Evolutionary conservation across 768 basidiomycete species (phyloP).

Genomic region (Inosperma sp.): DNA sequence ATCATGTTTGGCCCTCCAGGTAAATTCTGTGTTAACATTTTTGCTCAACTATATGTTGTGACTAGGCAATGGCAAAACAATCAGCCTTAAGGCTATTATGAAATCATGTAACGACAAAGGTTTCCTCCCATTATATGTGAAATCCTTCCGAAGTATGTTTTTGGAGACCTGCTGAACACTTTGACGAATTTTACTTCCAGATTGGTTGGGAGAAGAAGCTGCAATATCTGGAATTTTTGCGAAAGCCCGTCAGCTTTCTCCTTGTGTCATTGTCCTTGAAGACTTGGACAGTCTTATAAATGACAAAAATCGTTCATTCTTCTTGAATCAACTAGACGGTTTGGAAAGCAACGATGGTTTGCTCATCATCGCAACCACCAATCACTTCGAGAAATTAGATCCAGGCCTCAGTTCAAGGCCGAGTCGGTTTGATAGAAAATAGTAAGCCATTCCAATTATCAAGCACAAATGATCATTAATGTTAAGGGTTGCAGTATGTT

Average conservation of each 20-base stretch:
- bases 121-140: slow-evolving; percentile 73
- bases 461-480: neutral
- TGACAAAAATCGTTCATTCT: slow-evolving; percentile 75
- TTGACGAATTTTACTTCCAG: slow-evolving; percentile 28
- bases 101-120: slow-evolving; percentile 60
- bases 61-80: slow-evolving; percentile 78
- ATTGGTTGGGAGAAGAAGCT: slow-evolving; percentile 56
- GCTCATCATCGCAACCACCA: slow-evolving; percentile 75
- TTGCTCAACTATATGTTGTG: neutral
- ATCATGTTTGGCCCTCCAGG: slow-evolving; percentile 82
- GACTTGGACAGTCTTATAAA: slow-evolving; percentile 75
- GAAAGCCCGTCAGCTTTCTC: slow-evolving; percentile 66
- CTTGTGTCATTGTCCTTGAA: slow-evolving; percentile 59
- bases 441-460: slow-evolving; percentile 42
- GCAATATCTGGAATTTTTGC: slow-evolving; percentile 65
- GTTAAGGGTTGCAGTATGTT: slow-evolving; percentile 46
- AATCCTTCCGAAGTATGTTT: slow-evolving; percentile 63
- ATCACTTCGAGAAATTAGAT: slow-evolving; percentile 79
- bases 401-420: slow-evolving; percentile 72
- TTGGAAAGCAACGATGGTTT: slow-evolving; percentile 76
- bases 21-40: slow-evolving; percentile 14
- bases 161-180: neutral
- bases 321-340: slow-evolving; percentile 84
- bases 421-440: slow-evolving; percentile 84
- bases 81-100: slow-evolving; percentile 80